Base-by-base conservation (phyloP, 225 moss, liverwort and hornwort genomes). In the Polytrichum formosum region DNA sequence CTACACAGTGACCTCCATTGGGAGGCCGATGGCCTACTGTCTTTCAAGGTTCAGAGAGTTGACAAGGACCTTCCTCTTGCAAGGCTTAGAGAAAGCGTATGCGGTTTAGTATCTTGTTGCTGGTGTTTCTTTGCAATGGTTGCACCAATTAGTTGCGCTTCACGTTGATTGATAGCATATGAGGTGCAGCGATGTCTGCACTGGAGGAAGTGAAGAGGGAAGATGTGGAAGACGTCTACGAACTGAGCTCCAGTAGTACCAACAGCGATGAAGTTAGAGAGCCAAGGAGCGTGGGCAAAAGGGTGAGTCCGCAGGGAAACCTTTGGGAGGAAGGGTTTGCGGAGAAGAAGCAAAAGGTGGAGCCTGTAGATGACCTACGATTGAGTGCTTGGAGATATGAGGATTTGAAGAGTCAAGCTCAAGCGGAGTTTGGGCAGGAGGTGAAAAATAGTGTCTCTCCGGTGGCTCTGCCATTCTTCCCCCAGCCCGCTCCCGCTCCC, bases 101-200 rank as follows among this genome's bases (percentile, higher is more conserved):
- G 18, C 63, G 21, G 5, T 55, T 33, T 8, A 35, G 37, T 30
- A 7, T 1, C 21, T 31, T 46, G 8, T n/a, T 7, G 66, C 66
- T 22, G 33, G 33, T 22, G 33, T 66, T 4, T 13, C 23, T 66
- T 13, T 6, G 37, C 23, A n/a, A 66, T 66, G 66, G 66, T 35
- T 66, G 66, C 22, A 9, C 37, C 33, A 46, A 17, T 37, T 22
- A 33, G 21, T 22, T 66, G 35, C 66, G 20, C 66, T 20, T 19
- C 33, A 66, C 19, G 37, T 22, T 66, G 33, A 66, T 66, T 21
- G 13, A 31, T 31, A 66, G 2, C 21, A 73, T 29, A 35, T 5
- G 67, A 68, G 76, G 76, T 79, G 79, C 76, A 76, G 83, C 83
- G 73, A 83, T 83, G 83, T 83, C 83, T 83, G 83, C 79, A 76